Base-by-base conservation (phyloP, 768 basidiomycete genomes). In the Lactarius hengduanensis region DNA sequence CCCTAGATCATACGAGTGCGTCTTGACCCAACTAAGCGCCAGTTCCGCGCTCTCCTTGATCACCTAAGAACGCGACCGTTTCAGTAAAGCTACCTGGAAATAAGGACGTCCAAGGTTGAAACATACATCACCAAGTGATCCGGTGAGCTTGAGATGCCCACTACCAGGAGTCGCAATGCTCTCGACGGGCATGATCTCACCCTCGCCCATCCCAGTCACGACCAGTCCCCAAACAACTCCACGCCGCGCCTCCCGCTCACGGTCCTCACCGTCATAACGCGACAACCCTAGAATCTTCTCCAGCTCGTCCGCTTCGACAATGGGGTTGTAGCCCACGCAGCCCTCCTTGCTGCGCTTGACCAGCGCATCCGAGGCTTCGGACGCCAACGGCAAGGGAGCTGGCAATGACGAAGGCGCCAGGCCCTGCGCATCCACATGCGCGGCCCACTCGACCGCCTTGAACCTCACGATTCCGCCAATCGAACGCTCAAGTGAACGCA, bases 31-130 rank as follows among this genome's bases (percentile, higher is more conserved):
- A 74, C 91, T 94, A 71, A 97, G 78, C 1, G 93, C 93, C 55
- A 98, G 80, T 73, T 93, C 91, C 9, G 88, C 94, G 67, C 91
- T 93, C 79, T 98, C 95, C 75, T 90, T 90, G 78, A 97, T 94
- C 20, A 95, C 93, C 82, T 87, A 65, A 47, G 40, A 30, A 57
- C 56, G 16, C 26, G 26, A 61, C 45, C 45, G n/a, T 28, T 3
- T 26, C 32, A n/a, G 22, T 22, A 11, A 4, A 1, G 8, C 10
- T 36, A 36, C 2, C 10, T 36, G 34, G 26, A 7, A 16, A 2
- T n/a, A n/a, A n/a, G n/a, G n/a, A n/a, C n/a, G 32, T 22, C 28
- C 20, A 13, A 13, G 63, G 20, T 58, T 15, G 18, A 16, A 16
- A 34, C 34, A 1, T 1, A 88, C 86, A 61, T 94, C 92, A 4